Evolutionary conservation across 805 yeast species (phyloP), one percentile per base, ranked within the genome.

Genomic region (Sungouiella blattae): DNA sequence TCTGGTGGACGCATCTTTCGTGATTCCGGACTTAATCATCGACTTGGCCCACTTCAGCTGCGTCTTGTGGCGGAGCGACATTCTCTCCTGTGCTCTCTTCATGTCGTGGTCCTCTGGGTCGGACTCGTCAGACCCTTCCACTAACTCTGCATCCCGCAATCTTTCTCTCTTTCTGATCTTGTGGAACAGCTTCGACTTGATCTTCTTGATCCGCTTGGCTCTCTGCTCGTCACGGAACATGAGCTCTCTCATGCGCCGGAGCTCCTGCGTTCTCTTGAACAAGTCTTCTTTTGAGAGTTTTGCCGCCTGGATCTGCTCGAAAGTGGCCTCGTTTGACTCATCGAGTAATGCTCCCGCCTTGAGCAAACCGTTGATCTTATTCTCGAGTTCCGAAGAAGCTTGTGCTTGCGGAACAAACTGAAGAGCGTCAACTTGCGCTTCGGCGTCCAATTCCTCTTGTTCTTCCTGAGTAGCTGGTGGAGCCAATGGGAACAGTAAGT

Each of bases 141-240:
- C 81, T 44, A 86, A 62, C 35, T 75, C 82, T 49, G 78, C 72
- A 49, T 83, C 83, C 44, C 78, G 78, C 46, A 83, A 60, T 45
- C 85, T 65, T 57, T 89, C 96, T 58, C 82, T 85, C 74, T 89
- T 87, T 52, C 85, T 80, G 35, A 89, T 83, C 56, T 84, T 83
- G 50, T 86, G 85, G 62, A 80, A 93, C 1, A 87, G 74, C 62
- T 91, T 93, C 25, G 96, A 87, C 60, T 93, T 93, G 60, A 93
- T 93, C 66, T 91, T 93, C 68, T 91, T 91, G 52, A 93, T 73
- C 50, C 98, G 76, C 60, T 78, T 88, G 7, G 98, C 89, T 53
- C 86, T 82, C 54, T 81, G 77, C 65, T 91, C 97, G 52, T 91
- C 97, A 51, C 98, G 75, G 67, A 88, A 93, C 96, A 91, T 87